A percentile compares a stretch with the other conserved stretches of the same genome.
These are phyloP conservation scores for Stevia rebaudiana DNA, from an alignment of 140 eudicot species.

Conservation along the genomic window DNA sequence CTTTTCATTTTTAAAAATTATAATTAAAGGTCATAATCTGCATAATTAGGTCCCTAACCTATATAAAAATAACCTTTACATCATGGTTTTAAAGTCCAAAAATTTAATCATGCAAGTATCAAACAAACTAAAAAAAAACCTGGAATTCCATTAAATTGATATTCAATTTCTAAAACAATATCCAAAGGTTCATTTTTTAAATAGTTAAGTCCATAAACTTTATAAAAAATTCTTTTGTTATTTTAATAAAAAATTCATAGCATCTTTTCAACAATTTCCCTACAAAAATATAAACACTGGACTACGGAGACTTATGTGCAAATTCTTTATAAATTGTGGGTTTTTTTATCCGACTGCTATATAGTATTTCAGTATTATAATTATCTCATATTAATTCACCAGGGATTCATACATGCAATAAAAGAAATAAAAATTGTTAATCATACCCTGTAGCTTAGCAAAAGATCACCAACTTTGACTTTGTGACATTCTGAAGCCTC, in stretches of 20 bases:
- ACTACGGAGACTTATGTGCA: background rate
- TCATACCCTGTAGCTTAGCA: constrained; percentile 73
- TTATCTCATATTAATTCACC: background rate
- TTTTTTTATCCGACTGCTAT: background rate
- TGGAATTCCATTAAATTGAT: background rate
- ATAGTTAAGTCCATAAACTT: background rate
- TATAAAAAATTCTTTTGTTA: background rate
- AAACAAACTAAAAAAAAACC: background rate
- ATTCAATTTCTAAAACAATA: no score
- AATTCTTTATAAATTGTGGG: background rate
- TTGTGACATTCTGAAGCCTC: constrained; percentile 72
- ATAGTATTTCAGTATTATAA: background rate
- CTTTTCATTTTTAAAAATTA: background rate
- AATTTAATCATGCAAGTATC: background rate
- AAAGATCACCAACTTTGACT: constrained; percentile 70
- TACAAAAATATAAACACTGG: background rate
- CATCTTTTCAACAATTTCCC: background rate
- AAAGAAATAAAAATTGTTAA: background rate
- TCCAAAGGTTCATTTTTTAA: no score
- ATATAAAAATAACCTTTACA: background rate
- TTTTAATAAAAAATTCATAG: background rate
- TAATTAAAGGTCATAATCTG: background rate
- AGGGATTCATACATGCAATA: background rate
- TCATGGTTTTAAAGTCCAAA: background rate
- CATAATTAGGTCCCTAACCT: background rate